phyloP scores from a whole-genome alignment of 176 grass and related monocot genomes.

The Rhynchospora pubera region DNA sequence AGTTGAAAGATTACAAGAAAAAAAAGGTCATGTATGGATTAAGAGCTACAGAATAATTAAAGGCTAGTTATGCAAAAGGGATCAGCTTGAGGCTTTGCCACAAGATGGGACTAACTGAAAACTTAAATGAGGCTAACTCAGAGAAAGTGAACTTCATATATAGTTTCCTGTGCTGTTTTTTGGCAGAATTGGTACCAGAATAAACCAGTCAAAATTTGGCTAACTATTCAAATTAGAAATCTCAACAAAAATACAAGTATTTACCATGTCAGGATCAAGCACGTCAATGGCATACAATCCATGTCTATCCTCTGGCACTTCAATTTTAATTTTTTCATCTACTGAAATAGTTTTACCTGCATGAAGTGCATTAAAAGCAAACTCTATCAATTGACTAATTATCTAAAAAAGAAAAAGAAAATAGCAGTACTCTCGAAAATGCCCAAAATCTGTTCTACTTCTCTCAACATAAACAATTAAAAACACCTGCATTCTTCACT shows the following conservation, averaged over 20 bases:
- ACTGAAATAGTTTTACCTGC: constrained; percentile 85
- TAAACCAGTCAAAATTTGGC: not conserved
- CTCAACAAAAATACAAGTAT: not conserved
- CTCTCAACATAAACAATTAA: not conserved
- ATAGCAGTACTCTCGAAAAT: not conserved
- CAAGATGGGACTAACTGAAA: not conserved
- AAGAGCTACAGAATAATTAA: not conserved
- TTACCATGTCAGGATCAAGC: constrained; percentile 84
- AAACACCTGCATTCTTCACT: not conserved
- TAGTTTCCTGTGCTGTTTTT: not conserved
- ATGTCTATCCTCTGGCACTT: constrained; percentile 80
- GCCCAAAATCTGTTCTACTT: not conserved
- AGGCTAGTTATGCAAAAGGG: not conserved
- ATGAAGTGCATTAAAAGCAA: not conserved
- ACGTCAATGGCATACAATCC: constrained; percentile 89
- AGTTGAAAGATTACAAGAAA: not conserved
- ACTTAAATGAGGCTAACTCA: no score
- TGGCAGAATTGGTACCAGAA: not conserved
- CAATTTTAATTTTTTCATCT: constrained; percentile 54
- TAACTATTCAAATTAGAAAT: not conserved
- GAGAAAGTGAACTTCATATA: not conserved
- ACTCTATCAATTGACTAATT: not conserved
- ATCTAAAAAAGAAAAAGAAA: not conserved
- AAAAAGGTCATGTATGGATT: not conserved
- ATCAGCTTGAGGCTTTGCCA: not conserved